These are phyloP conservation scores for Acer campestre DNA, from an alignment of 345 rosid genomes.

Conservation along the genomic window DNA sequence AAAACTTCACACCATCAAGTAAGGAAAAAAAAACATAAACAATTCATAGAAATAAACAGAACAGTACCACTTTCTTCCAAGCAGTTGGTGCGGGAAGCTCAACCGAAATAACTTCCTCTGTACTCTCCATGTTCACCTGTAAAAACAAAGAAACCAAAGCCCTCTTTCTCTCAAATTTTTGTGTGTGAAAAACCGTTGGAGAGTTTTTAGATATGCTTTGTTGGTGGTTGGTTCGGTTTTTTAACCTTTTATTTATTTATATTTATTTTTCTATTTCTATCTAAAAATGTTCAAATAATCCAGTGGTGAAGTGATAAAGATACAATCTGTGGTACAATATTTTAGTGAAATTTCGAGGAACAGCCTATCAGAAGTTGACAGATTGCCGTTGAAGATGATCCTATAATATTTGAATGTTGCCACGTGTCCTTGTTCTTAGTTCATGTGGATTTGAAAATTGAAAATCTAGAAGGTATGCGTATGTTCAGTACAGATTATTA, in stretches of 20 bases:
- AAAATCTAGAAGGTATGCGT: conserved; percentile 1
- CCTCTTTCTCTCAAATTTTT: background rate
- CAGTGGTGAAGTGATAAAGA: conserved; percentile 13
- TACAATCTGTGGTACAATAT: conserved; percentile 7
- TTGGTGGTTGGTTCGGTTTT: conserved; percentile 21
- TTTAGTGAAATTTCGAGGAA: background rate
- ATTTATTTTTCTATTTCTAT: background rate
- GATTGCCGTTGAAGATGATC: background rate
- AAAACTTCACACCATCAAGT: background rate
- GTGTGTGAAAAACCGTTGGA: conserved; percentile 44
- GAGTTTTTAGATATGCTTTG: conserved; percentile 31
- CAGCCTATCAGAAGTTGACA: conserved; percentile 1
- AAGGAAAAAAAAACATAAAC: background rate
- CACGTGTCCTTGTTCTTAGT: conserved; percentile 15
- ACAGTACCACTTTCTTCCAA: conserved; percentile 77
- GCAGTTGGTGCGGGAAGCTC: conserved; percentile 81
- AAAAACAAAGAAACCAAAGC: background rate
- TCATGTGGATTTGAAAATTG: background rate
- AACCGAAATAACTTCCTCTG: conserved; percentile 57
- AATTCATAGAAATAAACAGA: background rate
- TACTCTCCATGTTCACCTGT: conserved; percentile 47
- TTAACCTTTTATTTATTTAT: background rate
- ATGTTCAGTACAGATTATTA: background rate
- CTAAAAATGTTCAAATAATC: conserved; percentile 9
- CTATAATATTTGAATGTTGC: background rate